These are phyloP conservation scores for Silene latifolia DNA, from an alignment of 148 eudicot genomes.

Conservation along the genomic window DNA sequence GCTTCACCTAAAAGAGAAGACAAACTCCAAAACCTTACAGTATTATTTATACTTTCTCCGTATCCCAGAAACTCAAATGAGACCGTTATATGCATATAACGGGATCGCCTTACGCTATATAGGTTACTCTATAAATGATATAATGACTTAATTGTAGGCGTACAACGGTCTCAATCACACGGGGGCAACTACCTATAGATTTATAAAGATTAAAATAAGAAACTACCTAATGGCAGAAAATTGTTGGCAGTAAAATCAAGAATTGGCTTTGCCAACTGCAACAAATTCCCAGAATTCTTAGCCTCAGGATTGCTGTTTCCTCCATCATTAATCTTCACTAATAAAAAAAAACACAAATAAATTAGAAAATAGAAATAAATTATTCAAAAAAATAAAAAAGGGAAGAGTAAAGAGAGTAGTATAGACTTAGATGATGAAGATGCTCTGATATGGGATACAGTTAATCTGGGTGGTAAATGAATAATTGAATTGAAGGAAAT, in stretches of 20 bases:
- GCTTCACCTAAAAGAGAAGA: not conserved
- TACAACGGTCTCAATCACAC: too few relatives aligned
- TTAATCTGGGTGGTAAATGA: slow-evolving; percentile 6
- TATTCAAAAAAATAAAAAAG: not conserved
- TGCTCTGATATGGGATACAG: slow-evolving; percentile 1
- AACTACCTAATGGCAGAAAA: slow-evolving; percentile 68
- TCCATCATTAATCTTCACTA: slow-evolving; percentile 25
- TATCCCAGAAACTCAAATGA: not conserved
- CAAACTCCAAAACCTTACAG: not conserved
- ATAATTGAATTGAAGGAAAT: not conserved
- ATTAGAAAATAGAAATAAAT: not conserved
- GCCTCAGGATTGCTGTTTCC: not conserved
- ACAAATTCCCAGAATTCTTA: slow-evolving; percentile 8
- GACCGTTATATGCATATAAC: too few relatives aligned
- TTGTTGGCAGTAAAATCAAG: slow-evolving; percentile 41
- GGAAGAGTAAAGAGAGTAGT: not conserved
- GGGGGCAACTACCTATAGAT: too few relatives aligned
- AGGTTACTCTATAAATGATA: too few relatives aligned
- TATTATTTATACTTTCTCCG: not conserved
- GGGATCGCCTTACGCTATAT: too few relatives aligned
- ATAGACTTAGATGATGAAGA: slow-evolving; percentile 23
- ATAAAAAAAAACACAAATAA: not conserved
- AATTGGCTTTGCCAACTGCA: slow-evolving; percentile 30
- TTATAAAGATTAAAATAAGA: not conserved
- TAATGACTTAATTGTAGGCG: too few relatives aligned